phyloP scores from a whole-genome alignment of 129 eudicot genomes.

The Solidago caesia region DNA sequence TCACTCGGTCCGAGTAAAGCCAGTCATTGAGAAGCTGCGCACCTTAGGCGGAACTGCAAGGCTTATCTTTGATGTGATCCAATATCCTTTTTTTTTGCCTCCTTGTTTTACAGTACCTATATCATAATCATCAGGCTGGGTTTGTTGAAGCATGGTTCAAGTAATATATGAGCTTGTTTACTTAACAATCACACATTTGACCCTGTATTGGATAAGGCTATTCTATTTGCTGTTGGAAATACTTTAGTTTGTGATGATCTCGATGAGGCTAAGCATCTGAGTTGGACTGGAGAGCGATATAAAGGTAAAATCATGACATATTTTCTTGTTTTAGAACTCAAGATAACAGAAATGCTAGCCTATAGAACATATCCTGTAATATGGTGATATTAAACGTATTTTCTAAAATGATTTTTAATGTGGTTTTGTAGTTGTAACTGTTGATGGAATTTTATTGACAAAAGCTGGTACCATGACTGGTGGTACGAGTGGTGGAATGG shows the following conservation, averaged over 20 bases:
- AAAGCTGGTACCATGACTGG: slow-evolving; percentile 99
- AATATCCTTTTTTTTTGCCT: slow-evolving; percentile 67
- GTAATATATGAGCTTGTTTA: slow-evolving; percentile 27
- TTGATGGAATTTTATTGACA: slow-evolving; percentile 86
- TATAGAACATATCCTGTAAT: not conserved
- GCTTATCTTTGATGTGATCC: slow-evolving; percentile 87
- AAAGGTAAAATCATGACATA: slow-evolving; percentile 53
- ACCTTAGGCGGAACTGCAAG: slow-evolving; percentile 89
- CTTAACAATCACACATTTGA: slow-evolving; percentile 81
- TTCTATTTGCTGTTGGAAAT: slow-evolving; percentile 91
- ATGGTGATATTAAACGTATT: not conserved
- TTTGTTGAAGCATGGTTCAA: not conserved
- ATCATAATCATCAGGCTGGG: slow-evolving; percentile 1
- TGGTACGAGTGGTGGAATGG: slow-evolving; percentile 99
- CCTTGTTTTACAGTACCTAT: not conserved
- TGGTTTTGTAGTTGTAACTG: slow-evolving; percentile 83
- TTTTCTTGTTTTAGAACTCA: not conserved
- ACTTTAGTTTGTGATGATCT: slow-evolving; percentile 97
- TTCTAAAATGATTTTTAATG: not conserved
- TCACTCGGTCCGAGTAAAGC: slow-evolving; percentile 88
- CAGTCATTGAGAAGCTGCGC: slow-evolving; percentile 78
- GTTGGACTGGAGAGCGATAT: slow-evolving; percentile 91
- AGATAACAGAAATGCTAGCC: too few relatives aligned
- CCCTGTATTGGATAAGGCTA: slow-evolving; percentile 82
- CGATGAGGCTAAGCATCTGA: slow-evolving; percentile 80